Conservation (phyloP, 441 rosid genomes). For the Jatropha multifida region DNA sequence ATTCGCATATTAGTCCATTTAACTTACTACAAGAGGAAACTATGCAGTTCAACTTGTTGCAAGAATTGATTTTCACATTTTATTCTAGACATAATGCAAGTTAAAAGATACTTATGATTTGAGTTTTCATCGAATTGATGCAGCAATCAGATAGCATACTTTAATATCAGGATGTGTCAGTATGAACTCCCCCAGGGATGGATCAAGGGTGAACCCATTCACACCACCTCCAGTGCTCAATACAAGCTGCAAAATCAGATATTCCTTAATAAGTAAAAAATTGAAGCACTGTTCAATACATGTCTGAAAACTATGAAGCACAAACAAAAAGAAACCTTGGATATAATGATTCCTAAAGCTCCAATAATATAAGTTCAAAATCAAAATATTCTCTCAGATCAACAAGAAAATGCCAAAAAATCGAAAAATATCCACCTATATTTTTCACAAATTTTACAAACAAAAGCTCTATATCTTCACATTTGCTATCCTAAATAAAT, state of each 20-base stretch:
- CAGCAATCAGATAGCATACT: slow-evolving; percentile 39
- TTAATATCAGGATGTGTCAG: slow-evolving; percentile 90
- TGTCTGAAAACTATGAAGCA: background rate
- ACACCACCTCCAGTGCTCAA: slow-evolving; percentile 88
- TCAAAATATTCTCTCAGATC: background rate
- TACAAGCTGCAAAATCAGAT: slow-evolving; percentile 64
- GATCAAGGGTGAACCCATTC: slow-evolving; percentile 93
- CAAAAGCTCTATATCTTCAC: too few relatives aligned
- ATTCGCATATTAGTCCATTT: too few relatives aligned
- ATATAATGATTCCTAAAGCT: background rate
- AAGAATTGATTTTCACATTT: background rate
- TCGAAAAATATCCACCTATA: background rate
- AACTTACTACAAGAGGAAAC: background rate
- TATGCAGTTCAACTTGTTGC: background rate
- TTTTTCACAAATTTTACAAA: too few relatives aligned
- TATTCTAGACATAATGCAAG: background rate
- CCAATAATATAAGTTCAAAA: background rate
- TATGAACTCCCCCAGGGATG: slow-evolving; percentile 97
- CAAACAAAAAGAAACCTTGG: background rate
- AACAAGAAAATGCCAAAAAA: background rate
- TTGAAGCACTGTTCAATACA: too few relatives aligned
- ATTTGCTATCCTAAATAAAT: too few relatives aligned
- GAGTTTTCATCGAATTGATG: background rate
- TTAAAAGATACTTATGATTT: background rate
- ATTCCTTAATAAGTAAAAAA: slow-evolving; percentile 6